phyloP scores from a whole-genome alignment of 148 eudicot genomes.

The Amaranthus hypochondriacus region DNA sequence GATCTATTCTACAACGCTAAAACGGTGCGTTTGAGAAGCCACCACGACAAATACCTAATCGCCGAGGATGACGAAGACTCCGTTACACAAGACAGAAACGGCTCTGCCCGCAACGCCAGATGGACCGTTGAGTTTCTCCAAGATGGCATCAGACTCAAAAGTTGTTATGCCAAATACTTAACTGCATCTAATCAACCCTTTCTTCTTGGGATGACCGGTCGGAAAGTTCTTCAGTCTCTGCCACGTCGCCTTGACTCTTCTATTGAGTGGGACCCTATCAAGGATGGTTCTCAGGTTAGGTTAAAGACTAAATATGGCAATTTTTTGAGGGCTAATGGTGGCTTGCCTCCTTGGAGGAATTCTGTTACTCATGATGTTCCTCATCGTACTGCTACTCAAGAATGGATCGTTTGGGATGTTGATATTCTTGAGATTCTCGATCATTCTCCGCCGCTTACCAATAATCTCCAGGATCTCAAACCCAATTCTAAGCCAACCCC shows the following conservation, averaged over 20 bases:
- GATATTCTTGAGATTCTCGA: slow-evolving; percentile 48
- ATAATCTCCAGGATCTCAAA: not conserved
- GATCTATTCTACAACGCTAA: slow-evolving; percentile 67
- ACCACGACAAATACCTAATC: slow-evolving; percentile 56
- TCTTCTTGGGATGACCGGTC: slow-evolving; percentile 53
- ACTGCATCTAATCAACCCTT: slow-evolving; percentile 52
- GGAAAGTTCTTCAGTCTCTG: slow-evolving; percentile 40
- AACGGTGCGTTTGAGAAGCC: slow-evolving; percentile 49
- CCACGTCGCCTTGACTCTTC: slow-evolving; percentile 37
- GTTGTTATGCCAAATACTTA: slow-evolving; percentile 52
- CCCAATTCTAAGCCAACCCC: not conserved
- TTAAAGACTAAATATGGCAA: slow-evolving; percentile 47
- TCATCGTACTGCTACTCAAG: slow-evolving; percentile 54
- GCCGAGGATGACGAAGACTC: slow-evolving; percentile 56
- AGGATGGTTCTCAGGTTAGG: slow-evolving; percentile 39
- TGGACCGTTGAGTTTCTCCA: slow-evolving; percentile 47
- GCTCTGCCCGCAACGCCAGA: slow-evolving; percentile 33
- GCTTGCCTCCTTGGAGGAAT: slow-evolving; percentile 70
- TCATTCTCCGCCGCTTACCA: slow-evolving; percentile 5
- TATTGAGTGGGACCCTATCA: slow-evolving; percentile 55
- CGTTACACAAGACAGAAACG: slow-evolving; percentile 45
- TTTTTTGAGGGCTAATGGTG: slow-evolving; percentile 64
- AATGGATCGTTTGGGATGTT: slow-evolving; percentile 69
- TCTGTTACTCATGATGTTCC: slow-evolving; percentile 76
- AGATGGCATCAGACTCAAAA: slow-evolving; percentile 29